These are phyloP conservation scores for Nothomitra cinnamomea DNA, from an alignment of 2,329 filamentous ascomycete species.

Conservation along the genomic window DNA sequence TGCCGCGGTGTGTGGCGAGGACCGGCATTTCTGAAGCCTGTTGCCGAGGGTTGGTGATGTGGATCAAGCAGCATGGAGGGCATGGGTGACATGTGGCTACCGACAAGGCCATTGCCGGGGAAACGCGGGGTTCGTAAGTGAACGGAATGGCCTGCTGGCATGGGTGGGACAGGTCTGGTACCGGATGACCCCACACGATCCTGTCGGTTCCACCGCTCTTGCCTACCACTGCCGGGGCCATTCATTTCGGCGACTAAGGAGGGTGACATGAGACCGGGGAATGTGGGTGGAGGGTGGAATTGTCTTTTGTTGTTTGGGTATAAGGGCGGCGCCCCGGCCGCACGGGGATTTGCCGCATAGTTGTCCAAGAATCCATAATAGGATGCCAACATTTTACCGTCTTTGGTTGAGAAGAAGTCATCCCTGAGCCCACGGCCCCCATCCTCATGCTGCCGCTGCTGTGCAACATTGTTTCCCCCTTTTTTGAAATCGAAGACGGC, in stretches of 20 bases:
- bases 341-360: constrained; percentile 33
- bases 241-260: constrained; percentile 8
- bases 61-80: constrained; percentile 58
- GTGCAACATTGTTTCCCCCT: constrained; percentile 39
- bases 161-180: not conserved
- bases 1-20: not conserved
- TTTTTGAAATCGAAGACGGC: constrained; percentile 96
- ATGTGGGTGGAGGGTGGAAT: constrained; percentile 60
- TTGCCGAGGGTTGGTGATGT: constrained; percentile 49
- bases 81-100: constrained; percentile 41
- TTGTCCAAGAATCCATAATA: constrained; percentile 92
- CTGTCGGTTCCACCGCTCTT: constrained; percentile 7
- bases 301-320: constrained; percentile 27
- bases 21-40: constrained; percentile 18
- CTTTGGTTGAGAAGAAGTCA: constrained; percentile 88
- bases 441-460: constrained; percentile 21
- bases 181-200: constrained; percentile 8
- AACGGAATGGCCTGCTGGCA: not conserved
- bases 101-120: constrained; percentile 6
- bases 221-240: constrained; percentile 5
- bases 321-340: not conserved
- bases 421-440: constrained; percentile 51
- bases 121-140: not conserved
- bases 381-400: constrained; percentile 96
- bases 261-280: constrained; percentile 47